Evolutionary conservation across 257 asterid species (phyloP), one percentile per base, ranked within the genome.

Genomic region (Coffea eugenioides): DNA sequence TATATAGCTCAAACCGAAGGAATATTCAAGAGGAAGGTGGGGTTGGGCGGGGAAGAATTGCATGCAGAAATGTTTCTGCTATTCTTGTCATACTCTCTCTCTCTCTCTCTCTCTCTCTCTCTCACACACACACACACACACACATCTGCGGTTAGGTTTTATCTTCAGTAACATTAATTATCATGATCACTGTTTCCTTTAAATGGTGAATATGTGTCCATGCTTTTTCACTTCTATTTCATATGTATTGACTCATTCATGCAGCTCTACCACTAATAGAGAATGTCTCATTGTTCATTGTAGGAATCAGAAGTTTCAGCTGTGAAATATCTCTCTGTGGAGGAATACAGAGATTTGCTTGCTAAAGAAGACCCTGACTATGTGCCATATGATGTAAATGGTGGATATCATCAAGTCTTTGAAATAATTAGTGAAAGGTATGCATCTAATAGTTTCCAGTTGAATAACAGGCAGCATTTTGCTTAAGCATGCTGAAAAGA

Each of bases 221-320:
- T 65, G 21, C 43, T 49, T 20, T 43, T 67, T 25, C 48, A 31
- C 25, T 8, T 23, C 6, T 21, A 15, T 16, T 51, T 8, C 69
- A 39, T 59, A 25, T 21, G 21, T 16, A 39, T 75, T 27, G 54
- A 75, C 39, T 41, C 15, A 56, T 15, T 59, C 25, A 41, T 21
- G 34, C 78, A 57, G 21, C 15, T 72, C 41, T 51, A 74, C 34
- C 23, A 31, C 62, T 23, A 20, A 23, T 8, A 36, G 65, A 45
- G 54, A 20, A 70, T 78, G 81, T 46, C 66, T 57, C 56, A 31
- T 73, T 70, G 79, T 80, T 79, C 87, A 72, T 86, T 78, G 88
- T 83, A 96, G 99, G 98, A 96, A 86, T 94, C 97, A 79, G 99
- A 96, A 86, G 99, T 96, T 83, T 93, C 98, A 82, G 97, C 97